phyloP scores from a whole-genome alignment of 306 rosid genomes.

The Cucurbita pepo region DNA sequence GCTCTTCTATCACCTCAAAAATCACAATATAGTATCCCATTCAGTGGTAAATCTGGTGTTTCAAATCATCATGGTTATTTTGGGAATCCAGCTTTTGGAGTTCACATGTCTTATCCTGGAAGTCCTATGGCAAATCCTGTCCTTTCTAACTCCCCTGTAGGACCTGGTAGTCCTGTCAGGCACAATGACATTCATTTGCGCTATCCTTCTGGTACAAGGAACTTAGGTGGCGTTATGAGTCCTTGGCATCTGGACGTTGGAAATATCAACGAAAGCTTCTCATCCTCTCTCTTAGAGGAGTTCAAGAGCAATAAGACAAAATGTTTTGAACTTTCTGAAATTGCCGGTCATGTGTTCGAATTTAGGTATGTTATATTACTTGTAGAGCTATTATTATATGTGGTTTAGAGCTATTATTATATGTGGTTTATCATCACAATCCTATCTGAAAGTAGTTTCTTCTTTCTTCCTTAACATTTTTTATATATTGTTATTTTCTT shows the following conservation, averaged over 20 bases:
- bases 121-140: conserved; percentile 70
- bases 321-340: conserved; percentile 80
- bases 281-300: conserved; percentile 73
- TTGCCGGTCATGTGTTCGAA: conserved; percentile 50
- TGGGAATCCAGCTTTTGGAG: conserved; percentile 65
- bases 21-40: conserved; percentile 50
- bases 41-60: conserved; percentile 52
- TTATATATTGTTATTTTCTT: neutral
- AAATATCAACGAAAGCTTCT: conserved; percentile 46
- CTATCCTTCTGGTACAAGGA: conserved; percentile 75
- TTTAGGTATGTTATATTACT: conserved; percentile 39
- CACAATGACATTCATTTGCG: conserved; percentile 60
- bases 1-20: conserved; percentile 63
- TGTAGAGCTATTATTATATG: neutral
- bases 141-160: conserved; percentile 60
- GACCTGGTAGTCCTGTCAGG: conserved; percentile 85
- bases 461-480: neutral
- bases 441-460: conserved; percentile 2
- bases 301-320: conserved; percentile 79
- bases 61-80: conserved; percentile 71
- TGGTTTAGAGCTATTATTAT: neutral
- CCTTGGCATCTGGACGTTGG: conserved; percentile 73
- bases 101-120: conserved; percentile 71
- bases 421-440: conserved; percentile 5
- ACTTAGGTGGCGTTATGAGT: conserved; percentile 57